Evolutionary conservation across 2,329 filamentous ascomycete species (phyloP), one percentile per base, ranked within the genome.

Genomic region (Colletotrichum sp.): DNA sequence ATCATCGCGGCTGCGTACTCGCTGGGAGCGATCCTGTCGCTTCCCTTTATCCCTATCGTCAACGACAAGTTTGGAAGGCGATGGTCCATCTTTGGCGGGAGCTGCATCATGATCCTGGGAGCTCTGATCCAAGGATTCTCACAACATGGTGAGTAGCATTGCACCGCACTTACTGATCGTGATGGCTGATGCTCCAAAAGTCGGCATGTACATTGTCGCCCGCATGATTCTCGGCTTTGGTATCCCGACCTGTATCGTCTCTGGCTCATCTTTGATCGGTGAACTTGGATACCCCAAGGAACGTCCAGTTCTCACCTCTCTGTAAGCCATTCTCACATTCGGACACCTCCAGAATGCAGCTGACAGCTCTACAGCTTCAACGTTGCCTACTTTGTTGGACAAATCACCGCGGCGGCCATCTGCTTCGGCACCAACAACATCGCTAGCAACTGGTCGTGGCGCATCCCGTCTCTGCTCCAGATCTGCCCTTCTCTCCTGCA

Each of bases 271-370:
- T 8, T 82, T 92, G 63, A 90, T 92, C 36, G 90, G 90, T 79
- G 91, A 92, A 80, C 83, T 92, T 13, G 88, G 87, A 4, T 89
- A 92, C 80, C 90, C 90, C 8, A 92, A 91, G 81, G 90, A 92
- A 80, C 89, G 91, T 69, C 85, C 90, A 0, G 85, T 91, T 55
- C 77, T 92, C 71, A 92, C 90, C 1, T 91, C 90, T 12, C 85
- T 92, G 6, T 76, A 55, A 69, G 74, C 30, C 18, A 13, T 28
- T 10, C 10, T 4, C 21, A 5, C 3, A 7, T 24, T 10, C 14
- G 8, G 7, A 21, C 8, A 0, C 28, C 2, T 38, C 4, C 8
- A 30, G 26, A 13, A n/a, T 9, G 4, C 13, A 26, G 32, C 68
- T 69, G 21, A 76, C 36, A 8, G 3, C 10, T 18, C 71, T 14